Base-by-base conservation (phyloP, 164 flowering plant genomes). In the Aristolochia fimbriata region DNA sequence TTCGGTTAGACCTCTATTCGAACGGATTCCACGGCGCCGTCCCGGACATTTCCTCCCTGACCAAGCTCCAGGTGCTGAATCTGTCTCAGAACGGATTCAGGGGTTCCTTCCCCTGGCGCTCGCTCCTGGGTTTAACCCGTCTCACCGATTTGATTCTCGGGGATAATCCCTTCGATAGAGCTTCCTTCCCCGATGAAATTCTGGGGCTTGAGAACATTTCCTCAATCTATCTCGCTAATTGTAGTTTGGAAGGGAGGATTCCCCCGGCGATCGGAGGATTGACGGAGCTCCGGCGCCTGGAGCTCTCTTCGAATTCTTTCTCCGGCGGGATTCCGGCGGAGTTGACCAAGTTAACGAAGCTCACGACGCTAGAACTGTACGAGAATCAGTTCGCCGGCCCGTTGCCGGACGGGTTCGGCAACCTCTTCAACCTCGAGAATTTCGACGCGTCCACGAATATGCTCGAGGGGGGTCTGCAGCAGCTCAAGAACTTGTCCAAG, bases 291-390 rank as follows among this genome's bases (percentile, higher is more conserved):
- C 45, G n/a, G 0, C 67, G 83, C 14, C 65, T 93, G 14, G 94
- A 90, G 67, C 58, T 87, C 19, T 54, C 94, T 0, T 25, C 17
- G 17, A 93, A 89, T 65, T 0, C 55, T 11, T 33, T 93, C 9
- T 20, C 71, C 21, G 98, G 98, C 0, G 66, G 60, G 17, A 83
- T 93, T 57, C 98, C 97, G 0, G 43, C 55, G 0, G 82, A 70
- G 56, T 82, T 90, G 11, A 70, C 66, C 16, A 87, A 70, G 25
- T 81, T 93, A 9, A 41, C 1, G 22, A 88, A 85, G 0, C 80
- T 94, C 10, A 76, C 83, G 85, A 92, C 81, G 80, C 83, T 94
- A 4, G 91, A 85, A 70, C 73, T 94, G 0, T 88, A 78, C 67
- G 19, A 30, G 21, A 94, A 94, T 55, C 0, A 47, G 0, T 59